Evolutionary conservation across 345 rosid genomes (phyloP).

Genomic region (Cardamine resedifolia): DNA sequence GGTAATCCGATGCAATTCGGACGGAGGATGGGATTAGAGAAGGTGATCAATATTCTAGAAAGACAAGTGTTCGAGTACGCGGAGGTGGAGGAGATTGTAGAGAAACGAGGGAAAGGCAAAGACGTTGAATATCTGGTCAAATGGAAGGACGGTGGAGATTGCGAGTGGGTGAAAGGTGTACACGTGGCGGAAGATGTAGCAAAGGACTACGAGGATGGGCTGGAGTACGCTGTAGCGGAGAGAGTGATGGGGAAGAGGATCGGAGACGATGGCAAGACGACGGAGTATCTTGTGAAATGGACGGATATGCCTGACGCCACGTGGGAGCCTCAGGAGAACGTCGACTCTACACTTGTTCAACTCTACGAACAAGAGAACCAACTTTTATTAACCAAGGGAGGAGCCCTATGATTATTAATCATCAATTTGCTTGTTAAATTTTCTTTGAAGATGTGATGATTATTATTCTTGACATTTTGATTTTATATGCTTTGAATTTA

Average conservation of each 20-base stretch:
- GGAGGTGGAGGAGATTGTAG: slow-evolving; percentile 74
- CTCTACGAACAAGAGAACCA: slow-evolving; percentile 46
- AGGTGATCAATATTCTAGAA: slow-evolving; percentile 52
- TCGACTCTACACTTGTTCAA: slow-evolving; percentile 61
- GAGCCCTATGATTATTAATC: neutral
- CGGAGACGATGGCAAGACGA: slow-evolving; percentile 55
- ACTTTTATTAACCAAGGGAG: neutral
- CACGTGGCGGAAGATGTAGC: slow-evolving; percentile 73
- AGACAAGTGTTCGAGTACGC: slow-evolving; percentile 69
- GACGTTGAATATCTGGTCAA: slow-evolving; percentile 68
- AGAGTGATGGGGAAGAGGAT: slow-evolving; percentile 59
- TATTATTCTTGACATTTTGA: slow-evolving; percentile 51
- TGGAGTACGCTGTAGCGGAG: slow-evolving; percentile 89
- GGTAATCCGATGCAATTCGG: slow-evolving; percentile 81
- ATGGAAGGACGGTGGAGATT: slow-evolving; percentile 82
- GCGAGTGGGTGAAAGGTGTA: slow-evolving; percentile 70
- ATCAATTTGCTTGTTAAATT: slow-evolving; percentile 1
- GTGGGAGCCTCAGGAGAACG: slow-evolving; percentile 92
- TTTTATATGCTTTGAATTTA: slow-evolving; percentile 70
- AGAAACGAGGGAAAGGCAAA: slow-evolving; percentile 79
- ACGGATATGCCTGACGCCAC: slow-evolving; percentile 74
- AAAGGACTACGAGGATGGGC: slow-evolving; percentile 71
- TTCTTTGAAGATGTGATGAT: slow-evolving; percentile 26
- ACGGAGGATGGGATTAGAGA: slow-evolving; percentile 76
- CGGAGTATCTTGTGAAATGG: slow-evolving; percentile 79